Percentiles rank a stretch among this genome's conserved stretches.
Conservation (phyloP, 495 filamentous ascomycete genomes). For the Apodospora peruviana region DNA sequence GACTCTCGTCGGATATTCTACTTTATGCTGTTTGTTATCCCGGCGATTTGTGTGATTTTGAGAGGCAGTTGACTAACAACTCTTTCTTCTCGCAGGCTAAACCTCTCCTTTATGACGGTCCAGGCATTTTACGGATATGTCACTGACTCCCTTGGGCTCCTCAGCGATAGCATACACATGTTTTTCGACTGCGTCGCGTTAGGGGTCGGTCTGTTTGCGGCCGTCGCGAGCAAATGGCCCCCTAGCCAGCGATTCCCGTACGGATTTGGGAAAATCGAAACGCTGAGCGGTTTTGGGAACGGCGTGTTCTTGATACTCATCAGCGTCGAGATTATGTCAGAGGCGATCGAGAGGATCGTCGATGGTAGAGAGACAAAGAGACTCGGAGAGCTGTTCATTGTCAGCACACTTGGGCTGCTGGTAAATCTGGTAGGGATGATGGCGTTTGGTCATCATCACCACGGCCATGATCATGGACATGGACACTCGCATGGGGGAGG, state of each 20-base stretch:
- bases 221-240: constrained; percentile 96
- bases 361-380: constrained; percentile 78
- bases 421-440: constrained; percentile 92
- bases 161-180: constrained; percentile 99
- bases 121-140: constrained; percentile 90
- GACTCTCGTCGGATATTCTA: constrained; percentile 96
- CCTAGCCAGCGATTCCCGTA: constrained; percentile 84
- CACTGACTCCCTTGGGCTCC: constrained; percentile 85
- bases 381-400: constrained; percentile 77
- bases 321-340: constrained; percentile 92
- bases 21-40: constrained; percentile 71
- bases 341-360: constrained; percentile 80
- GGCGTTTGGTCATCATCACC: constrained; percentile 70
- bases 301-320: constrained; percentile 95
- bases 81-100: constrained; percentile 58
- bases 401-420: constrained; percentile 75
- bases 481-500: constrained; percentile 25
- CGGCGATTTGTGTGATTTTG: not conserved
- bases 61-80: constrained; percentile 5
- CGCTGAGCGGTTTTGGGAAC: constrained; percentile 92
- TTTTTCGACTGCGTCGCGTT: constrained; percentile 97
- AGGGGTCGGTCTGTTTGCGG: constrained; percentile 85
- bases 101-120: constrained; percentile 91
- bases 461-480: constrained; percentile 62
- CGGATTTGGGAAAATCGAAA: constrained; percentile 95